A percentile compares a stretch with the other conserved stretches of the same genome.
Conservation (phyloP, 2,329 filamentous ascomycete genomes). For the Biscogniauxia marginata region DNA sequence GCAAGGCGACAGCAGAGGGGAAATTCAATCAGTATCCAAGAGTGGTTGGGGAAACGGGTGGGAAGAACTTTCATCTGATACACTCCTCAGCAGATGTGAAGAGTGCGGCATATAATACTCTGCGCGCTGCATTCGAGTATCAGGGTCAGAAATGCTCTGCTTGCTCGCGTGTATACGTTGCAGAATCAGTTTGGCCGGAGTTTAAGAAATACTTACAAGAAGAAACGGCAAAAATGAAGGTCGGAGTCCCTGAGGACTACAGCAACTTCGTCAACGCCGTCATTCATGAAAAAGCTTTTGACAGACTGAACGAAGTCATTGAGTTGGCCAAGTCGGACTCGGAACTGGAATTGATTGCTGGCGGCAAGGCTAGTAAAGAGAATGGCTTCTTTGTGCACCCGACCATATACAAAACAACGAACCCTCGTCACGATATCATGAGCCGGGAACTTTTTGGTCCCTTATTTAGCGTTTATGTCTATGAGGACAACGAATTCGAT, state of each 20-base stretch:
- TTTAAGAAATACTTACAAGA: slow-evolving; percentile 24
- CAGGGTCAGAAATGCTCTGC: slow-evolving; percentile 53
- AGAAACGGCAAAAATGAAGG: slow-evolving; percentile 29
- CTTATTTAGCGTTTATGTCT: slow-evolving; percentile 46
- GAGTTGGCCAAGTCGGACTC: slow-evolving; percentile 32
- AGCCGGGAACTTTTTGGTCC: slow-evolving; percentile 50
- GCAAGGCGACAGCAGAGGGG: slow-evolving; percentile 22
- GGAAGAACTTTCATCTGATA: slow-evolving; percentile 53
- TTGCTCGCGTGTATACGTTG: slow-evolving; percentile 40
- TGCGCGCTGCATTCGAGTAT: slow-evolving; percentile 50
- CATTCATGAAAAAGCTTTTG: slow-evolving; percentile 46
- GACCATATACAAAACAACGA: slow-evolving; percentile 44
- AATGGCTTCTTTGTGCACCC: slow-evolving; percentile 46
- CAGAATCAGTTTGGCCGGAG: slow-evolving; percentile 39
- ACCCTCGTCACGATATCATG: slow-evolving; percentile 43
- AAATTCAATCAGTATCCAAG: slow-evolving; percentile 39
- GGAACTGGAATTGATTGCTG: background rate
- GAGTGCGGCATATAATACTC: slow-evolving; percentile 46
- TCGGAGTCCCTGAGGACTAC: slow-evolving; percentile 28
- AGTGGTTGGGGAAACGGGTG: slow-evolving; percentile 50
- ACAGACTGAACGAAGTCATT: slow-evolving; percentile 45
- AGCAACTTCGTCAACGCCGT: slow-evolving; percentile 47
- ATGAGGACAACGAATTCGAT: slow-evolving; percentile 43
- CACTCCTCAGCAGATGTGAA: slow-evolving; percentile 46
- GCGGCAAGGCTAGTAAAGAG: slow-evolving; percentile 16